A percentile compares a stretch with the other conserved stretches of the same genome.
These are phyloP conservation scores for Alternaria dauci DNA, from an alignment of 2,329 filamentous ascomycete genomes.

Conservation along the genomic window DNA sequence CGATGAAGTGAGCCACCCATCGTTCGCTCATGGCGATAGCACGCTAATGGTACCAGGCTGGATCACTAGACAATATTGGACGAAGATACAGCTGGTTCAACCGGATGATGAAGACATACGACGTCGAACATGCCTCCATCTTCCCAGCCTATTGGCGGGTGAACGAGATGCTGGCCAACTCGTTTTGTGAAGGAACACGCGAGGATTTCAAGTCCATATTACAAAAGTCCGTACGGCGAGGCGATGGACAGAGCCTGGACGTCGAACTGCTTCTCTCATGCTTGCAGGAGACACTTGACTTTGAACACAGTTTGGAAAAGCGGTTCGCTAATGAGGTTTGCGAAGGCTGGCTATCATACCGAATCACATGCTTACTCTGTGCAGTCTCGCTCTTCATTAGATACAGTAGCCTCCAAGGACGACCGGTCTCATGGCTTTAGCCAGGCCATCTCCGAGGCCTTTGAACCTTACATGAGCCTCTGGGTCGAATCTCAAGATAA, in stretches of 20 bases:
- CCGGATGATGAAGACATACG: constrained; percentile 92
- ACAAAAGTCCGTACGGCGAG: constrained; percentile 82
- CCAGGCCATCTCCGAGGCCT: constrained; percentile 92
- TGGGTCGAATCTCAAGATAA: constrained; percentile 98
- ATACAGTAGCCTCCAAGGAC: constrained; percentile 83
- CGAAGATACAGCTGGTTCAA: constrained; percentile 96
- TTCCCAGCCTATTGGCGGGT: constrained; percentile 91
- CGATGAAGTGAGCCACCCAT: constrained; percentile 68
- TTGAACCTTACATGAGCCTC: constrained; percentile 94
- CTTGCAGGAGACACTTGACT: constrained; percentile 94
- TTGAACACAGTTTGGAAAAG: constrained; percentile 89
- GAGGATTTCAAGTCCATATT: constrained; percentile 96
- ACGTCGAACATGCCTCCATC: constrained; percentile 87
- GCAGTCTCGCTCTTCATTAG: constrained; percentile 79
- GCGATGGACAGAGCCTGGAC: constrained; percentile 81
- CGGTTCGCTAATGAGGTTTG: constrained; percentile 72
- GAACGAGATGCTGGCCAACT: constrained; percentile 85
- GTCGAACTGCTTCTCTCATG: constrained; percentile 89
- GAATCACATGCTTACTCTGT: constrained; percentile 24
- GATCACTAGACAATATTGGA: constrained; percentile 94
- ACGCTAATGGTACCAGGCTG: constrained; percentile 62
- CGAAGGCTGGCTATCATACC: not conserved
- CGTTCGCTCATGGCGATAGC: not conserved
- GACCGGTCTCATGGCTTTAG: constrained; percentile 81
- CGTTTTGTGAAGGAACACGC: constrained; percentile 93